These are phyloP conservation scores for Piper longum DNA, from an alignment of 164 flowering plant species.

Conservation along the genomic window DNA sequence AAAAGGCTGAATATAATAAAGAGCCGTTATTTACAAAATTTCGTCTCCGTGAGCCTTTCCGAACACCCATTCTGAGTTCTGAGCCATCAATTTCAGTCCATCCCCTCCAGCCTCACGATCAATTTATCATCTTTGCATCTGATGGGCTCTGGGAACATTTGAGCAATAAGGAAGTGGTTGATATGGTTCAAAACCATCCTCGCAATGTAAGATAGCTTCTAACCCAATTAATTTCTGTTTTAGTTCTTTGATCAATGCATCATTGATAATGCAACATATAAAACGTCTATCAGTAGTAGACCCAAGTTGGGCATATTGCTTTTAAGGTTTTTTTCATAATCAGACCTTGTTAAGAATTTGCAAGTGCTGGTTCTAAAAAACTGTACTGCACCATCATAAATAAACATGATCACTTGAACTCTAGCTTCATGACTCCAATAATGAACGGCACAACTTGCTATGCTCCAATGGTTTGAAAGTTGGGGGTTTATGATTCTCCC, in stretches of 20 bases:
- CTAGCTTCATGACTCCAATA: too few species aligned
- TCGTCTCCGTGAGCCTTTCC: slow-evolving; percentile 47
- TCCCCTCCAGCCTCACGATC: slow-evolving; percentile 48
- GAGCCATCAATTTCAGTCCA: slow-evolving; percentile 62
- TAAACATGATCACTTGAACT: too few species aligned
- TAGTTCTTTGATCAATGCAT: neutral
- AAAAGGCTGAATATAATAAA: slow-evolving; percentile 60
- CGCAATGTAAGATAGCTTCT: slow-evolving; percentile 36
- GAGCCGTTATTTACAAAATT: slow-evolving; percentile 64
- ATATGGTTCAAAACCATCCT: slow-evolving; percentile 50
- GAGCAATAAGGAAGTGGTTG: slow-evolving; percentile 78
- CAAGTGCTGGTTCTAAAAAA: too few species aligned
- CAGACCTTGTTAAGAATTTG: too few species aligned
- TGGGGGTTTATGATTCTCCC: too few species aligned
- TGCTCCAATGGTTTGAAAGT: too few species aligned
- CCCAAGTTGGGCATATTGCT: too few species aligned
- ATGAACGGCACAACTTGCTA: too few species aligned
- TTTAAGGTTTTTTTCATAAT: too few species aligned
- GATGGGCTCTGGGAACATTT: slow-evolving; percentile 94
- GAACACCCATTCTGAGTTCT: slow-evolving; percentile 58
- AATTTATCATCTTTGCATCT: slow-evolving; percentile 82
- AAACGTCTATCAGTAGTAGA: too few species aligned
- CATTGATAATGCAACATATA: too few species aligned
- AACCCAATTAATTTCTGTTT: neutral
- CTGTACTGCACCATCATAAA: too few species aligned